phyloP scores from a whole-genome alignment of 495 filamentous ascomycete species.

The Antarctomyces pellizariae region DNA sequence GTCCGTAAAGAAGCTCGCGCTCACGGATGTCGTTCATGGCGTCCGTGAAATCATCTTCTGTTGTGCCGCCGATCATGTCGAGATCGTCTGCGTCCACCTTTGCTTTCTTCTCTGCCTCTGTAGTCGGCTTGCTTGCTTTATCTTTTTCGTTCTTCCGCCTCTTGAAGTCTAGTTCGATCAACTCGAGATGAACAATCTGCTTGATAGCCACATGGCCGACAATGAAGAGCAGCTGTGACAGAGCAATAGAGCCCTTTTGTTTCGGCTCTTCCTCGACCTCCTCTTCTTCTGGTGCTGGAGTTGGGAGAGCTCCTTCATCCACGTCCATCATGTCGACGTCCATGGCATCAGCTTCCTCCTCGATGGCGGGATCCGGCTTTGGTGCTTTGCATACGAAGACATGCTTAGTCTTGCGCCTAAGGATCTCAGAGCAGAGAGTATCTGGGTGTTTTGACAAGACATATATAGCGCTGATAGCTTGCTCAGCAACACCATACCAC shows the following conservation, averaged over 20 bases:
- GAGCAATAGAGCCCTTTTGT: slow-evolving; percentile 40
- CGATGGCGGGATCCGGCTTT: slow-evolving; percentile 9
- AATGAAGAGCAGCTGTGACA: slow-evolving; percentile 85
- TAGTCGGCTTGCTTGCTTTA: slow-evolving; percentile 33
- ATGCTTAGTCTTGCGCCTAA: slow-evolving; percentile 61
- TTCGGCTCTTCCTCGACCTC: slow-evolving; percentile 15
- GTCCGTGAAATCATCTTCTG: slow-evolving; percentile 95
- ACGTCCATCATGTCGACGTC: slow-evolving; percentile 9
- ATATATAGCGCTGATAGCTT: slow-evolving; percentile 91
- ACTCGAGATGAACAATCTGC: slow-evolving; percentile 97
- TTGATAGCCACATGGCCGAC: slow-evolving; percentile 96
- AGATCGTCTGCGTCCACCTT: slow-evolving; percentile 58
- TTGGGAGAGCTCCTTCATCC: slow-evolving; percentile 15
- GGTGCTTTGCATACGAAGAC: slow-evolving; percentile 33
- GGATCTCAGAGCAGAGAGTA: slow-evolving; percentile 74
- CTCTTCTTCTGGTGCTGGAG: slow-evolving; percentile 16
- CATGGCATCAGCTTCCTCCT: slow-evolving; percentile 7
- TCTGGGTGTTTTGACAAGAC: slow-evolving; percentile 87
- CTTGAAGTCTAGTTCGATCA: slow-evolving; percentile 95
- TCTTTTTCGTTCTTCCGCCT: slow-evolving; percentile 85
- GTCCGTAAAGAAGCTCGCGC: slow-evolving; percentile 74
- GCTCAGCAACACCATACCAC: slow-evolving; percentile 94
- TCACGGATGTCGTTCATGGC: slow-evolving; percentile 88
- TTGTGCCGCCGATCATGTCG: slow-evolving; percentile 89
- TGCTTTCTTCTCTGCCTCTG: slow-evolving; percentile 28